These are phyloP conservation scores for Papilionanthe hybrid DNA, from an alignment of 116 monocot genomes.

Conservation along the genomic window DNA sequence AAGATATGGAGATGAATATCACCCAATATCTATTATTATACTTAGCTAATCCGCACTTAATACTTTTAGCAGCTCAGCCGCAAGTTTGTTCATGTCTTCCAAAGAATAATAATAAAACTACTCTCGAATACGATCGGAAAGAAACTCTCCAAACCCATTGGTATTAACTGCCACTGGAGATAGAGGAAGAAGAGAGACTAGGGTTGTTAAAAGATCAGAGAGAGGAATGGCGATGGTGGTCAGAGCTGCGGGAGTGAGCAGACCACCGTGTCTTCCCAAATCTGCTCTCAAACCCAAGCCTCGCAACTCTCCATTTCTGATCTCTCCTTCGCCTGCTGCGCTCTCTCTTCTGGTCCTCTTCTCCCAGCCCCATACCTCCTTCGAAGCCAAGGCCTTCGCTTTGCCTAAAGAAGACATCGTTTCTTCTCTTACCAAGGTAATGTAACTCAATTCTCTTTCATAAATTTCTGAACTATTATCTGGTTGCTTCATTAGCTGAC, in stretches of 20 bases:
- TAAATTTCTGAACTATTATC: no score
- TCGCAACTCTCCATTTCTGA: background rate
- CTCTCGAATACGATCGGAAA: background rate
- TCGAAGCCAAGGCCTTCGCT: conserved; percentile 62
- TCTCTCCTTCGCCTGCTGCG: conserved; percentile 19
- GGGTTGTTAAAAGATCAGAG: background rate
- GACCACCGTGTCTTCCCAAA: conserved; percentile 14
- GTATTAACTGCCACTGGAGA: background rate
- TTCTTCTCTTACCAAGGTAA: conserved; percentile 64
- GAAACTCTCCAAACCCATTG: background rate
- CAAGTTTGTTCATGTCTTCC: background rate
- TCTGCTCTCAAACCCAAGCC: conserved; percentile 6
- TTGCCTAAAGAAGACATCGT: conserved; percentile 68
- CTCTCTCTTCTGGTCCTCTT: conserved; percentile 61
- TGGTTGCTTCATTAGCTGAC: no score
- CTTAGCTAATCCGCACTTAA: no score
- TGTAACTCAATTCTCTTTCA: no score
- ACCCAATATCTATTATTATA: no score
- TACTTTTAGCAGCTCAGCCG: background rate
- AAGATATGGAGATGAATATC: no score
- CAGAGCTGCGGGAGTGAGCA: conserved; percentile 26
- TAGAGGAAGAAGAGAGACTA: background rate
- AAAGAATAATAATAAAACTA: no score
- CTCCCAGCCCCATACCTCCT: conserved; percentile 18
- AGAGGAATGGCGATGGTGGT: conserved; percentile 27